phyloP scores from a whole-genome alignment of 2,329 filamentous ascomycete species.

The Monosporascus sp. region DNA sequence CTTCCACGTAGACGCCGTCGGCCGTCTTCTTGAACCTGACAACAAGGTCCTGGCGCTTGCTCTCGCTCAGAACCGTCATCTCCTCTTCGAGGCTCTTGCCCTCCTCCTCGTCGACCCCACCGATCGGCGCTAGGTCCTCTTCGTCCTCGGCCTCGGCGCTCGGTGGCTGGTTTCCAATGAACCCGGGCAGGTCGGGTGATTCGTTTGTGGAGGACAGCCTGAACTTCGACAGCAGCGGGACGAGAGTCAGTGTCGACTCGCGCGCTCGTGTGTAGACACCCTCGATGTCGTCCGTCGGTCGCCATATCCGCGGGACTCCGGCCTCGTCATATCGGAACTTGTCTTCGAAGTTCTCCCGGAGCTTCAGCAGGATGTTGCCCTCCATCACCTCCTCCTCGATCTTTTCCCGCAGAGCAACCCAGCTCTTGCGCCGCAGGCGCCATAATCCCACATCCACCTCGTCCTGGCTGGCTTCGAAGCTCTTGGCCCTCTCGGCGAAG shows the following conservation, averaged over 20 bases:
- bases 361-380: slow-evolving; percentile 89
- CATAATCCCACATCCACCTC: slow-evolving; percentile 92
- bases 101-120: slow-evolving; percentile 90
- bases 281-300: slow-evolving; percentile 94
- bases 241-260: slow-evolving; percentile 85
- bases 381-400: slow-evolving; percentile 98
- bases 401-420: slow-evolving; percentile 82
- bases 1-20: slow-evolving; percentile 95
- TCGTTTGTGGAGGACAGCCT: slow-evolving; percentile 67
- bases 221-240: slow-evolving; percentile 84
- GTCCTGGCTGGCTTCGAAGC: slow-evolving; percentile 85
- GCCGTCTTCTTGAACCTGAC: slow-evolving; percentile 98
- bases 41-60: slow-evolving; percentile 84
- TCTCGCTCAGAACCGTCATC: slow-evolving; percentile 88
- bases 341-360: slow-evolving; percentile 97
- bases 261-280: slow-evolving; percentile 87
- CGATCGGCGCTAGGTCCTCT: slow-evolving; percentile 82
- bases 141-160: slow-evolving; percentile 78
- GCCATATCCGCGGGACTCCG: slow-evolving; percentile 94
- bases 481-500: slow-evolving; percentile 83
- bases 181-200: slow-evolving; percentile 75
- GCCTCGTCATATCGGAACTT: slow-evolving; percentile 97
- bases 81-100: slow-evolving; percentile 94
- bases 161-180: slow-evolving; percentile 73
- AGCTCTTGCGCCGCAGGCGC: slow-evolving; percentile 89